Base-by-base conservation (phyloP, 1,284 basidiomycete genomes). In the Cystobasidium slooffiae region DNA sequence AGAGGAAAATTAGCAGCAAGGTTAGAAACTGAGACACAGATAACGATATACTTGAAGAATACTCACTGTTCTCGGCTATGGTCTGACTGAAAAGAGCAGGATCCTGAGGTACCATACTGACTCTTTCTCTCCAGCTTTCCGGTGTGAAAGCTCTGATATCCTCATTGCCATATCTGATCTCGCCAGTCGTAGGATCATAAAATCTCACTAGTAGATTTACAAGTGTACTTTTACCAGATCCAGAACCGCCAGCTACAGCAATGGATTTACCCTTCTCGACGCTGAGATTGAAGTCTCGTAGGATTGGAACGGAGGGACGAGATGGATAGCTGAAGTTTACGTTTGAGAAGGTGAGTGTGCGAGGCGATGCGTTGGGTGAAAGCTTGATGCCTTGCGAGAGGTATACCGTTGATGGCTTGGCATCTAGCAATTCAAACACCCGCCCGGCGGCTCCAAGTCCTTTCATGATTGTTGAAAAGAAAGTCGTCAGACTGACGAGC, bases 391-490 rank as follows among this genome's bases (percentile, higher is more conserved):
- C 94, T 12, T 83, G 83, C 41, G 86, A 84, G 4, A 90, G 87
- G 5, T 87, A 86, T 77, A 95, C 91, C 59, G 75, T 77, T 9
- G 80, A 75, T 20, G 83, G 82, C 56, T 81, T 78, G n/a, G 83
- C 81, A 75, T 96, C 94, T 20, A 99, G 86, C 6, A 99, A 87
- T 78, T 94, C 92, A 82, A 99, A 99, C 7, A 98, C 91, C 31
- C 97, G 90, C 0, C 88, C 87, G 9, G 94, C 94, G 0, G 97
- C 96, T 65, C 96, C 96, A 62, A 99, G 89, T 55, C 92, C 94
- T 75, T 91, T 81, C 84, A 84, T 84, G 66, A 84, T 78, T 9
- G 81, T 82, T 1, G 83, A 83, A 62, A 84, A 84, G 79, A 84
- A 84, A 56, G 78, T 82, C 0, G 83, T 84, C 47, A 84, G 53